Evolutionary conservation across 2,329 filamentous ascomycete genomes (phyloP), one percentile per base, ranked within the genome.

Genomic region (Paramyrothecium roridum): DNA sequence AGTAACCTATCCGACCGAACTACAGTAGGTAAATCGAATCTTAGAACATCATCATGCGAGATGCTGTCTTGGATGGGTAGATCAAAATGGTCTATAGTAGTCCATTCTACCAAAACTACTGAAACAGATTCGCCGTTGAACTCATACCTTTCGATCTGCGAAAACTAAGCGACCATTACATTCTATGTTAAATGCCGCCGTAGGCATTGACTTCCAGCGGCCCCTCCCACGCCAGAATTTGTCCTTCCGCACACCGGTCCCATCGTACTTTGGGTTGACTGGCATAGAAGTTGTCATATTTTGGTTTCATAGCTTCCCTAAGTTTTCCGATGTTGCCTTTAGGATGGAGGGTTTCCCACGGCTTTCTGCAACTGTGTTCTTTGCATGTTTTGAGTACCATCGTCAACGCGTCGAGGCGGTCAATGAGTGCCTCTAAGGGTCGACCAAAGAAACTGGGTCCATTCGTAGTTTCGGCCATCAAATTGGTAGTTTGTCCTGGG

Each of bases 351-450:
- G 76, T 73, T 7, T 69, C 66, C 84, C 84, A 87, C 0, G 84
- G 84, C 34, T 76, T 68, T 6, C 76, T 70, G 63, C 84, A 87
- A 0, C 75, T 73, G 3, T 69, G 60, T 2, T 74, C 79, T 64
- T 80, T 78, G 70, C 84, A 87, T 2, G 80, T 81, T 71, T 87
- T 87, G 49, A 83, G 75, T 2, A 85, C 81, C 52, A 86, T 73
- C 16, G 86, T 71, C 2, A 87, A 73, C 2, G 83, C 73, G 59
- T 87, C 83, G 1, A 87, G 74, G 8, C 82, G 77, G n/a, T 73
- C 67, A 13, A 78, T 63, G 2, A 83, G 70, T 56, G 76, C 74
- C 13, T 66, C 53, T 2, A 78, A 59, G 16, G 71, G 62, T 11
- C 66, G 59, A 10, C 69, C 70, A 51, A 20, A 51, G 8, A 73